These are phyloP conservation scores for Arabis hirsuta DNA, from an alignment of 345 rosid species.

Conservation along the genomic window DNA sequence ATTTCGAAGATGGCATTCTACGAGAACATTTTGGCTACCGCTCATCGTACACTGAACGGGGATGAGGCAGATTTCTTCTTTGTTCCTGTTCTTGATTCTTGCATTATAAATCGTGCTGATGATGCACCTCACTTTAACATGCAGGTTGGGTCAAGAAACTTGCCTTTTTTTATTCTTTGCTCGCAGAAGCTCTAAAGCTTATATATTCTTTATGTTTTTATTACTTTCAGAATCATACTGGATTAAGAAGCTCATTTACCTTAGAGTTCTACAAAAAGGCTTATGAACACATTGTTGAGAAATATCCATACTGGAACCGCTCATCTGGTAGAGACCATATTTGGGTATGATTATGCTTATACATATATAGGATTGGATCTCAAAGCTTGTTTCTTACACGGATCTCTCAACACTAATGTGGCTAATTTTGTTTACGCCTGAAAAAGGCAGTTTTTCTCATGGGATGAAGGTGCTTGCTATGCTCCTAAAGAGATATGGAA, in stretches of 20 bases:
- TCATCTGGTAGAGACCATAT: constrained; percentile 92
- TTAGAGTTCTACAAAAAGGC: constrained; percentile 85
- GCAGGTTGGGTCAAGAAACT: constrained; percentile 55
- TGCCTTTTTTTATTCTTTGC: neutral
- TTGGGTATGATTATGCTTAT: constrained; percentile 66
- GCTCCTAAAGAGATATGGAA: constrained; percentile 99
- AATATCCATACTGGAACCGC: constrained; percentile 86
- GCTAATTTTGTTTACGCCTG: constrained; percentile 42
- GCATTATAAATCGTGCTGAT: constrained; percentile 90
- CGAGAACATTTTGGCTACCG: constrained; percentile 86
- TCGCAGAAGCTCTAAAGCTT: constrained; percentile 24
- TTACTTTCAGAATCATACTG: constrained; percentile 67
- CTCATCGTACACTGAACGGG: constrained; percentile 83
- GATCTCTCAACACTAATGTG: constrained; percentile 47
- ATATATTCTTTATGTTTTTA: constrained; percentile 21
- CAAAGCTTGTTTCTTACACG: constrained; percentile 18
- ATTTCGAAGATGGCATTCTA: constrained; percentile 82
- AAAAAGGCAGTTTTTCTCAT: constrained; percentile 86
- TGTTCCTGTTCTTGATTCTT: constrained; percentile 97
- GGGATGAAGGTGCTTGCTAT: constrained; percentile 99
- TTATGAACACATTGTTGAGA: constrained; percentile 64
- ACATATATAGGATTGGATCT: neutral
- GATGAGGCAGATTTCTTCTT: constrained; percentile 97
- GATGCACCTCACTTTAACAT: constrained; percentile 87
- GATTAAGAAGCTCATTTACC: constrained; percentile 91